Evolutionary conservation across 768 basidiomycete genomes (phyloP).

Genomic region (Boletus bicolor): DNA sequence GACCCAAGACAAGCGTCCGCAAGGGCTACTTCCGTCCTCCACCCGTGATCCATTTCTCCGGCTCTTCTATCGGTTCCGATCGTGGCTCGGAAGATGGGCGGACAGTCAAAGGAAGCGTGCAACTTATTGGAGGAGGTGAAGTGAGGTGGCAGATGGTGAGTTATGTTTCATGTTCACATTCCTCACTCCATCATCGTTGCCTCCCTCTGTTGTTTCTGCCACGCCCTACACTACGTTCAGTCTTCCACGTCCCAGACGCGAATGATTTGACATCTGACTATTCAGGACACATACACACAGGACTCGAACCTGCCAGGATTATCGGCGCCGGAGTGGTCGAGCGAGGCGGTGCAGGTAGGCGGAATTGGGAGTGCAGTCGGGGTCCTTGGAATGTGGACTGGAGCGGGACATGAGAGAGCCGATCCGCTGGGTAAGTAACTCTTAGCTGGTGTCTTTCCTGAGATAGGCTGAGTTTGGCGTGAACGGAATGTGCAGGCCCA

Average conservation of each 20-base stretch:
- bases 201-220: too few species aligned
- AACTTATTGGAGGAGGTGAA: slow-evolving; percentile 47
- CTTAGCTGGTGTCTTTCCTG: not conserved
- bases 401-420: slow-evolving; percentile 41
- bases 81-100: slow-evolving; percentile 32
- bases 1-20: slow-evolving; percentile 9
- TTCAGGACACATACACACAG: slow-evolving; percentile 26
- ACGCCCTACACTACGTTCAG: not conserved
- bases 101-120: slow-evolving; percentile 41
- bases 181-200: not conserved
- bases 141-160: slow-evolving; percentile 53
- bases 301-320: slow-evolving; percentile 33
- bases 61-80: slow-evolving; percentile 42
- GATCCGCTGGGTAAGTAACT: slow-evolving; percentile 42
- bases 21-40: slow-evolving; percentile 31
- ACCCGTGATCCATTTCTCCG: slow-evolving; percentile 51
- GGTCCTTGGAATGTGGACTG: slow-evolving; percentile 55
- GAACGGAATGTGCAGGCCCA: slow-evolving; percentile 30
- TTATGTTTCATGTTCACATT: not conserved
- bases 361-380: slow-evolving; percentile 51
- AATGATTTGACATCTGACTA: slow-evolving; percentile 1
- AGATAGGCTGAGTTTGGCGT: not conserved
- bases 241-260: too few species aligned
- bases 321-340: slow-evolving; percentile 44
- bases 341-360: slow-evolving; percentile 57